A percentile compares a stretch with the other conserved stretches of the same genome.
Evolutionary conservation across 768 basidiomycete species (phyloP).

Genomic region (Phylloporus sp.): DNA sequence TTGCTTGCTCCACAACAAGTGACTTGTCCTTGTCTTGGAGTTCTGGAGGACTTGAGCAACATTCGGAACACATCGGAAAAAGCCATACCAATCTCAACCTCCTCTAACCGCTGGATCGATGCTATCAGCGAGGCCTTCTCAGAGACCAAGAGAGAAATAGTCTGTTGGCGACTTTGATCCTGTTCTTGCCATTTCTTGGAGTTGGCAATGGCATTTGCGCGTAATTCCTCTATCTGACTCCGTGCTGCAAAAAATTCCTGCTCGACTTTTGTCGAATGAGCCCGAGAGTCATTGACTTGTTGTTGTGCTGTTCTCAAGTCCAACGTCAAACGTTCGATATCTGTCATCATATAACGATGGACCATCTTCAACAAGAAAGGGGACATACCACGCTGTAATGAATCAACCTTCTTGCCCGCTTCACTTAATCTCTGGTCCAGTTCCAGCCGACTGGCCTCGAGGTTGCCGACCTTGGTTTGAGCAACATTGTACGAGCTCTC

Average conservation of each 20-base stretch:
- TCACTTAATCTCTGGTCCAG: slow-evolving; percentile 11
- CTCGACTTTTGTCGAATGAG: slow-evolving; percentile 16
- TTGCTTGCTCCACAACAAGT: slow-evolving; percentile 42
- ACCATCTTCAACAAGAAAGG: slow-evolving; percentile 21
- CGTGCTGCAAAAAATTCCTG: slow-evolving; percentile 19
- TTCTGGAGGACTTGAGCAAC: slow-evolving; percentile 31
- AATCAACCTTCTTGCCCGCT: slow-evolving; percentile 4
- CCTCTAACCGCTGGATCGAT: slow-evolving; percentile 57
- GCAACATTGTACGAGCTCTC: slow-evolving; percentile 11
- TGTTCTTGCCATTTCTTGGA: slow-evolving; percentile 26
- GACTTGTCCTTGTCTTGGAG: slow-evolving; percentile 40
- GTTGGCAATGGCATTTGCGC: slow-evolving; percentile 8
- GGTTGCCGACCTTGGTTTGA: slow-evolving; percentile 13
- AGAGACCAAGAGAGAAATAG: slow-evolving; percentile 71
- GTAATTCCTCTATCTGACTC: slow-evolving; percentile 17
- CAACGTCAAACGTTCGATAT: slow-evolving; percentile 14
- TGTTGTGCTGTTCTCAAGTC: slow-evolving; percentile 18
- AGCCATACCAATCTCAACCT: slow-evolving; percentile 57
- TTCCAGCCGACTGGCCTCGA: slow-evolving; percentile 12
- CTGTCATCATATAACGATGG: slow-evolving; percentile 24
- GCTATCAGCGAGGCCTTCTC: slow-evolving; percentile 61
- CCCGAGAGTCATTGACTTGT: slow-evolving; percentile 6
- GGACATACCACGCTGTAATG: slow-evolving; percentile 21
- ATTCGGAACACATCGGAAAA: background rate
- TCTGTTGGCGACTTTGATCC: slow-evolving; percentile 61